Base-by-base conservation (phyloP, 1,284 basidiomycete species). In the Leccinum pachyderme region DNA sequence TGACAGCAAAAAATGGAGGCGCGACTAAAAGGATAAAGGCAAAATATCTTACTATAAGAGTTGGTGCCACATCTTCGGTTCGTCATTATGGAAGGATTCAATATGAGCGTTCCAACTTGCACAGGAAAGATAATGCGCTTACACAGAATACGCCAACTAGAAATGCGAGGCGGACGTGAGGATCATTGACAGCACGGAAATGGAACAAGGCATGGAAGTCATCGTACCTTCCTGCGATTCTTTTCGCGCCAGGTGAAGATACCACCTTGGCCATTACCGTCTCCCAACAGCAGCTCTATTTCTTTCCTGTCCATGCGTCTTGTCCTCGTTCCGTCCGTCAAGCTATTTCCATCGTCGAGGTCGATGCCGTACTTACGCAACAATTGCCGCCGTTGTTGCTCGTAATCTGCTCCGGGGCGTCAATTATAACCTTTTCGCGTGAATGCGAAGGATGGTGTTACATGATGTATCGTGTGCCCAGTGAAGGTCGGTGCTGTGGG, bases 341-440 rank as follows among this genome's bases (percentile, higher is more conserved):
- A 75, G 37, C 82, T 81, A 65, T 79, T 82, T 49, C 79, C 78
- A 65, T 93, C 91, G 63, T 95, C 93, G 45, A 99, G 82, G 72
- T 98, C 94, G 61, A 98, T 91, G 0, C 95, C 96, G 73, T 98
- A 89, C 72, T 94, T 96, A 73, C 85, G 89, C 52, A 98, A 78
- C 48, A 98, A 75, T 63, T 93, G 91, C 47, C 87, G 80, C 32
- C 95, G 84, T 70, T 98, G 95, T 66, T 95, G 91, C 64, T 98
- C 95, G 72, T 95, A 98, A 77, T 98, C 90, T 93, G 64, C 51
- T 27, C 43, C 47, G 28, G 24, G 46, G 52, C 18, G 51, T 72
- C 52, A 63, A 60, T 54, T 28, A 55, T 25, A 53, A 22, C 47
- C 35, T 59, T 54, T 35, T 64, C 68, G 71, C 74, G 54, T 27